Base-by-base conservation (phyloP, 768 basidiomycete genomes). In the Boletellus ananas region DNA sequence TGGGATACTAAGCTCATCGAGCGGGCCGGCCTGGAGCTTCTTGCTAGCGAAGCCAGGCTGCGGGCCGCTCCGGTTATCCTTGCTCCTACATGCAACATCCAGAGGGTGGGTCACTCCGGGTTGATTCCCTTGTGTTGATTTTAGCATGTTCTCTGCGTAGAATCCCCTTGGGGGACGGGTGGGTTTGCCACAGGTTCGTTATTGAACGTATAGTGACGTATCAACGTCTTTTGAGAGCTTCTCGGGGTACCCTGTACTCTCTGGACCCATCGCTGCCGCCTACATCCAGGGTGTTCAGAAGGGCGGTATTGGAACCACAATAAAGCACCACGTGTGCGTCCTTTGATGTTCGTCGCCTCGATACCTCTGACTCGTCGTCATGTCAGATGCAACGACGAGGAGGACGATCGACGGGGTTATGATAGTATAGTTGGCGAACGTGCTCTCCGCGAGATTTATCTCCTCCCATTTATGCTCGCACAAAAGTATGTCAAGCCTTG, bases 51-150 rank as follows among this genome's bases (percentile, higher is more conserved):
- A 64, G 83, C 85, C 4, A 90, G 85, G 67, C 72, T 86, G 42
- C 75, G 80, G 39, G 78, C 83, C 2, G 83, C 85, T 10, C 83
- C 84, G 12, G 67, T 88, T 3, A 71, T 89, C 27, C 78, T 91
- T n/a, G 90, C 83, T 1, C 90, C 90, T 0, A 92, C 90, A 0
- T 87, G 85, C 63, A 92, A 93, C 62, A 90, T 88, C 43, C 90
- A 90, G 66, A 79, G 90, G 29, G 87, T 81, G 63, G 52, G 43
- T 6, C 17, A 44, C 69, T 64, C n/a, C n/a, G n/a, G n/a, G 23
- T 58, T 43, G 37, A 44, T 11, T 34, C 18, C 10, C 20, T 20
- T 14, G 8, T 45, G 12, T 38, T 7, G 11, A 18, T 34, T 52
- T 23, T 52, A 8, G 3, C 16, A 37, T 6, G 21, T 29, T 25